These are phyloP conservation scores for Sisymbrium altissimum DNA, from an alignment of 345 rosid species.

Conservation along the genomic window DNA sequence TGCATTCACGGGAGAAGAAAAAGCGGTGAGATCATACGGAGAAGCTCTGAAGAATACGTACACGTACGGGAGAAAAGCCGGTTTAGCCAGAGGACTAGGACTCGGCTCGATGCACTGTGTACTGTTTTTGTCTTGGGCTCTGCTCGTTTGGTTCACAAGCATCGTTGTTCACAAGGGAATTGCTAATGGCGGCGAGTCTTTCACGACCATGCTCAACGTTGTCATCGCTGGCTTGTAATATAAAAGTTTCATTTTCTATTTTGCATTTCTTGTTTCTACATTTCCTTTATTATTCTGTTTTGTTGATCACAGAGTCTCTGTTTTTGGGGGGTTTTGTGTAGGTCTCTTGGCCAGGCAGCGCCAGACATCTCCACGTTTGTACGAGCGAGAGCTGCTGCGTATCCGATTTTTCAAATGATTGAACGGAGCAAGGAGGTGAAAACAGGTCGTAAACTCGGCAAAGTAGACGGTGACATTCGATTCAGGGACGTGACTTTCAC, in stretches of 20 bases:
- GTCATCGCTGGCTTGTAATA: slow-evolving; percentile 87
- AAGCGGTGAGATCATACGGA: slow-evolving; percentile 64
- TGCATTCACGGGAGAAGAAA: slow-evolving; percentile 93
- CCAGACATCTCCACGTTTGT: slow-evolving; percentile 76
- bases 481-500: slow-evolving; percentile 68
- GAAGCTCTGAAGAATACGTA: slow-evolving; percentile 72
- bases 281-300: neutral
- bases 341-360: slow-evolving; percentile 91
- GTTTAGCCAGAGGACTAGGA: slow-evolving; percentile 90
- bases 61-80: slow-evolving; percentile 73
- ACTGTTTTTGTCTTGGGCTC: slow-evolving; percentile 90
- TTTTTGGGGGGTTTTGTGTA: slow-evolving; percentile 17
- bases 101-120: slow-evolving; percentile 73
- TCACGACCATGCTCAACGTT: slow-evolving; percentile 98
- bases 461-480: slow-evolving; percentile 62
- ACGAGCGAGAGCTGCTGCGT: slow-evolving; percentile 83
- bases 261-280: neutral
- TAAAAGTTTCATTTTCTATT: slow-evolving; percentile 9
- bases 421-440: slow-evolving; percentile 59
- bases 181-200: slow-evolving; percentile 84
- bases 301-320: neutral
- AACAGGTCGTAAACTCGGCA: slow-evolving; percentile 47
- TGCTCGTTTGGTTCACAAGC: slow-evolving; percentile 93
- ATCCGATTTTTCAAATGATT: slow-evolving; percentile 88
- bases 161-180: slow-evolving; percentile 74